phyloP scores from a whole-genome alignment of 2,329 filamentous ascomycete genomes.

The Alternaria triticina region DNA sequence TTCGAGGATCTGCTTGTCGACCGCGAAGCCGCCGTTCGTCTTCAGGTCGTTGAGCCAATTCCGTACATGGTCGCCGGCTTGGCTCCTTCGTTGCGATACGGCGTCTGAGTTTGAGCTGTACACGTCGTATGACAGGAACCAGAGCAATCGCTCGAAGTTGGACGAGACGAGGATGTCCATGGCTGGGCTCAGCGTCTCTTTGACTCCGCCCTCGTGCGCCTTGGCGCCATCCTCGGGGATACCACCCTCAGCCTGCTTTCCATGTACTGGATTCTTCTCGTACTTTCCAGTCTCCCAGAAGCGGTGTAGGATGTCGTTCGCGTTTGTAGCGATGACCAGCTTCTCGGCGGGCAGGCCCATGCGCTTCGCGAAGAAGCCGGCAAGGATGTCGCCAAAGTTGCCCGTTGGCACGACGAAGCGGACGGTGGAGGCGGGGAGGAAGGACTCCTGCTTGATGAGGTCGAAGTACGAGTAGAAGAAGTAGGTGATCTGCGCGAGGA shows the following conservation, averaged over 20 bases:
- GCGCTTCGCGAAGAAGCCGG: conserved; percentile 87
- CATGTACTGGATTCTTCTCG: conserved; percentile 77
- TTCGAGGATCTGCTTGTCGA: conserved; percentile 74
- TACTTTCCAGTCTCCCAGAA: conserved; percentile 93
- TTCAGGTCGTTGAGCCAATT: conserved; percentile 83
- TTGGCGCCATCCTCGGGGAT: conserved; percentile 63
- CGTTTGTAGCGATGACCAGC: conserved; percentile 91
- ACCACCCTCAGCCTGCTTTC: conserved; percentile 62
- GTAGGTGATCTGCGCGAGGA: conserved; percentile 95
- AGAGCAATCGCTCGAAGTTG: conserved; percentile 95
- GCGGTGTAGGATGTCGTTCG: conserved; percentile 94
- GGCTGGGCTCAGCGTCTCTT: conserved; percentile 90
- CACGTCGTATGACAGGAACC: conserved; percentile 78
- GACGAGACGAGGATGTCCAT: conserved; percentile 98
- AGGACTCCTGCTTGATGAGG: conserved; percentile 66
- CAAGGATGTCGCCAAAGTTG: conserved; percentile 95
- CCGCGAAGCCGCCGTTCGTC: conserved; percentile 79
- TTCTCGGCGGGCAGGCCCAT: conserved; percentile 91
- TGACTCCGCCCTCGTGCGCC: conserved; percentile 74
- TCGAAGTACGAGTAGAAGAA: conserved; percentile 96
- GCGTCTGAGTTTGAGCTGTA: conserved; percentile 48
- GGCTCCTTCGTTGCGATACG: conserved; percentile 54
- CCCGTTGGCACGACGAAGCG: conserved; percentile 92
- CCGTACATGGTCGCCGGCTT: conserved; percentile 74
- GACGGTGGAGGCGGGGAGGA: conserved; percentile 67